Conservation (phyloP, 306 rosid species). For the Hylodesmum podocarpum region DNA sequence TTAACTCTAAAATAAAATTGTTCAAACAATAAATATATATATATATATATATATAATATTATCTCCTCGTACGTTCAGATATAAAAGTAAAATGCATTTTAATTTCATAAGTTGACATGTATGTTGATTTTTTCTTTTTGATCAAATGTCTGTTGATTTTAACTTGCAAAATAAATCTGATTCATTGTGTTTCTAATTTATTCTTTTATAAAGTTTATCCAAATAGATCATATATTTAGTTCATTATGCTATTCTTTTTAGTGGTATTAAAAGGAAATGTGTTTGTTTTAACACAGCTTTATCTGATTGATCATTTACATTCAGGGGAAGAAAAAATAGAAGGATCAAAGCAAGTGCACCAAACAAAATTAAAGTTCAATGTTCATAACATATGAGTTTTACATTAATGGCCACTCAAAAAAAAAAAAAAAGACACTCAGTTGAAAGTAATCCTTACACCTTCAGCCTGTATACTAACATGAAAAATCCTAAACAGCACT, state of each 20-base stretch:
- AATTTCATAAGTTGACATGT: too few species aligned
- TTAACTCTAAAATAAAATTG: too few species aligned
- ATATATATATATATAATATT: too few species aligned
- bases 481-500: conserved; percentile 25
- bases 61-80: too few species aligned
- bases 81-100: too few species aligned
- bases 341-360: not conserved
- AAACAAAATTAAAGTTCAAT: conserved; percentile 38
- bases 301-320: not conserved
- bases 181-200: too few species aligned
- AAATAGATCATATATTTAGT: not conserved
- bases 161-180: too few species aligned
- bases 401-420: conserved; percentile 45
- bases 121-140: too few species aligned
- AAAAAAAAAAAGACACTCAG: conserved; percentile 35
- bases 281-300: not conserved
- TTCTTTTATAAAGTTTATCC: not conserved
- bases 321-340: not conserved
- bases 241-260: not conserved
- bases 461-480: conserved; percentile 45
- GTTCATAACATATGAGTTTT: conserved; percentile 28
- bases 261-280: not conserved
- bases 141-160: too few species aligned
- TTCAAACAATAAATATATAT: too few species aligned
- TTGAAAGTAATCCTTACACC: conserved; percentile 40